Evolutionary conservation across 2,329 filamentous ascomycete genomes (phyloP), one percentile per base, ranked within the genome.

Genomic region (Ascochyta rabiei): DNA sequence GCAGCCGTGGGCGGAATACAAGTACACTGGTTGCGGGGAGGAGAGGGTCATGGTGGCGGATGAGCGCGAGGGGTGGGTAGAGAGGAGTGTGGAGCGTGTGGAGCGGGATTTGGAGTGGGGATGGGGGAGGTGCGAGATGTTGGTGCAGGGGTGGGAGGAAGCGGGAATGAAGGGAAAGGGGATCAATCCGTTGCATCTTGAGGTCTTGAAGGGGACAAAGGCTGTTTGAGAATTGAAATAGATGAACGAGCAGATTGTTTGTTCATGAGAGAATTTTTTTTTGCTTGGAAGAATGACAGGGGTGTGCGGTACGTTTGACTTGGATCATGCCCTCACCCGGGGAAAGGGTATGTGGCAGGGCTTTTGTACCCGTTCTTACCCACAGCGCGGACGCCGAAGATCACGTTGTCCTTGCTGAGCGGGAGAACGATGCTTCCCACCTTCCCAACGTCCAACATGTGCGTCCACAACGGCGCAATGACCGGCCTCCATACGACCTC

Each of bases 401-500:
- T 78, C 12, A 83, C 80, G 70, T 84, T 83, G 57, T 86, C 84
- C 70, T 85, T 85, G 50, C 79, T 81, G 58, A 85, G 64, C 1
- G 76, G 67, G 15, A 86, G 69, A 5, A 76, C 81, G 4, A 76
- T 79, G 35, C 66, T 74, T 0, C 74, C 73, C 3, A 79, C 78
- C 21, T 78, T 73, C 0, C 82, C 82, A 3, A 85, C 81, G 62
- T 79, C 74, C 1, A 82, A 53, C 21, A 75, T 70, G 53, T 80
- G 75, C 37, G 80, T 81, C 81, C 81, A 84, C 44, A 82, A 75
- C 41, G 80, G 77, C 31, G 80, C 77, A 13, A 76, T 77, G 5
- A 79, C 82, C 2, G 80, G 66, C 50, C 84, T 73, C 81, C 81
- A 86, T 0, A 86, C 80, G 2, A 86, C 68, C 71, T 86, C 83